phyloP scores from a whole-genome alignment of 306 rosid species.

The Castanopsis chinensis region DNA sequence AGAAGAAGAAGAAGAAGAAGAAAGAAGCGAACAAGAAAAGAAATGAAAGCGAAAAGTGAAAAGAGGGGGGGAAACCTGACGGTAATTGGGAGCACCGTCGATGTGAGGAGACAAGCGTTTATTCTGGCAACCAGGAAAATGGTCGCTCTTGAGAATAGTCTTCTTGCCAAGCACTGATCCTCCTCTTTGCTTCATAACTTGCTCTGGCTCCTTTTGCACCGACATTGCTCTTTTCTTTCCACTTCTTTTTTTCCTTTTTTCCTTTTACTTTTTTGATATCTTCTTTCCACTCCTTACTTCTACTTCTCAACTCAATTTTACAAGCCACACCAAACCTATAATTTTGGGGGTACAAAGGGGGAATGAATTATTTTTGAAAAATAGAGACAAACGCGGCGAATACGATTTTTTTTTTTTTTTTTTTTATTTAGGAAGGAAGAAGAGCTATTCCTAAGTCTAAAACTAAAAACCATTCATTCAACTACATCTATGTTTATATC shows the following conservation, averaged over 20 bases:
- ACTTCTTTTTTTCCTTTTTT: too few species aligned
- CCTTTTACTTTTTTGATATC: too few species aligned
- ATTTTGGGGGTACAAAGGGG: too few species aligned
- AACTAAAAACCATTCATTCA: too few species aligned
- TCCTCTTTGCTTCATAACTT: constrained; percentile 78
- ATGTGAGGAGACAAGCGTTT: constrained; percentile 82
- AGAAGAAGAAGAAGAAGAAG: background rate
- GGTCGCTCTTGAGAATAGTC: constrained; percentile 94
- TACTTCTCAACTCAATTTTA: background rate
- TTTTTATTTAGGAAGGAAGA: too few species aligned
- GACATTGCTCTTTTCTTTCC: constrained; percentile 27
- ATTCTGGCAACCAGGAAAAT: constrained; percentile 95
- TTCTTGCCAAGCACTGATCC: constrained; percentile 88
- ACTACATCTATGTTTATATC: too few species aligned
- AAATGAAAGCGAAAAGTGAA: background rate
- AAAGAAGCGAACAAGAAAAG: background rate
- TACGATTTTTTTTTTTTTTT: too few species aligned
- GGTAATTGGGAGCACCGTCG: constrained; percentile 98
- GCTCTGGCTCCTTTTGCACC: constrained; percentile 60
- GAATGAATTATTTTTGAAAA: too few species aligned
- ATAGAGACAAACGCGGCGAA: too few species aligned
- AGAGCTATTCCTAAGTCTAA: too few species aligned
- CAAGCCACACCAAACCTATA: too few species aligned
- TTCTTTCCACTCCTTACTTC: too few species aligned
- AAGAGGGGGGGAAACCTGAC: constrained; percentile 43